Evolutionary conservation across 169 alveolate genomes (phyloP).

Genomic region (Amoebophrya sp.): DNA sequence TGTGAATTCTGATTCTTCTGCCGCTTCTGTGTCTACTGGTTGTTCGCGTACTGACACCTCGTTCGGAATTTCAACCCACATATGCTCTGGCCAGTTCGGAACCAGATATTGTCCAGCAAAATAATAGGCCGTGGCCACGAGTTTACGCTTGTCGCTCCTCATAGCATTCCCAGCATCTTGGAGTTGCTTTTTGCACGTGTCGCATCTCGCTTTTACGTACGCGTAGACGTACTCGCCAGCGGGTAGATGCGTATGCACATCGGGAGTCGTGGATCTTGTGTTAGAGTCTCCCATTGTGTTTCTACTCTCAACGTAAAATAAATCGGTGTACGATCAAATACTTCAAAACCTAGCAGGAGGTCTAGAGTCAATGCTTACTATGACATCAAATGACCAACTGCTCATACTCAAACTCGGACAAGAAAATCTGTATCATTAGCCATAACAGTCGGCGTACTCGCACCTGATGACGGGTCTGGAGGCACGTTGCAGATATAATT

Average conservation of each 20-base stretch:
- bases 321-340: too few species aligned
- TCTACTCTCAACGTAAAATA: too few species aligned
- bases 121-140: neutral
- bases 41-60: neutral
- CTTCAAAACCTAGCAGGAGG: too few species aligned
- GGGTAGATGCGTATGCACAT: neutral
- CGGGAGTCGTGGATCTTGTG: neutral
- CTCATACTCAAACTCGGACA: too few species aligned
- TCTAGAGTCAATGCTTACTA: too few species aligned
- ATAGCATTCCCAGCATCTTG: neutral
- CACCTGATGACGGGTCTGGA: too few species aligned
- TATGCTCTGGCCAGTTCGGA: neutral
- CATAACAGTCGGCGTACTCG: too few species aligned
- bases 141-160: neutral
- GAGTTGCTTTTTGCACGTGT: neutral
- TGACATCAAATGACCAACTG: too few species aligned
- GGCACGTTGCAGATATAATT: neutral
- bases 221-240: conserved; percentile 16
- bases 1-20: neutral
- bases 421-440: too few species aligned
- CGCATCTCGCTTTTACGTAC: neutral
- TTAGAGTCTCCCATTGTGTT: too few species aligned
- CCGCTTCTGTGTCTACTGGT: neutral
- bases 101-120: neutral
- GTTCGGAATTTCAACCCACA: neutral